Base-by-base conservation (phyloP, 495 filamentous ascomycete genomes). In the Podospora pseudoanserina region DNA sequence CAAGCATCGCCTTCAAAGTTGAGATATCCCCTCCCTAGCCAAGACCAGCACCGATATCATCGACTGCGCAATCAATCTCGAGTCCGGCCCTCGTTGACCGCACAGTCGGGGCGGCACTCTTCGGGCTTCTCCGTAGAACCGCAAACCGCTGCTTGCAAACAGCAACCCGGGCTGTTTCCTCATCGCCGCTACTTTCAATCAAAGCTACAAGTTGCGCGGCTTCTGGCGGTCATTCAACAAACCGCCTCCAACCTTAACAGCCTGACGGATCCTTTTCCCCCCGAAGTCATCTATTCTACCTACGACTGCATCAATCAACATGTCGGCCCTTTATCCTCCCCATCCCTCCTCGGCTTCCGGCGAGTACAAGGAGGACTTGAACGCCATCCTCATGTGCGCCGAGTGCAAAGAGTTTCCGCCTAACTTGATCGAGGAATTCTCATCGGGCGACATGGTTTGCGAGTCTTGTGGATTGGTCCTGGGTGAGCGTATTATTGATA, bases 371-470 rank as follows among this genome's bases (percentile, higher is more conserved):
- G 77, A 84, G 69, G 95, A 98, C 72, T 86, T 98, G 55, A 96
- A 92, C 77, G 87, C 91, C 73, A 87, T 86, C 61, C 76, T 97
- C 67, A 87, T 92, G 53, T 99, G 95, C 78, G 86, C 84, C 1
- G 95, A 99, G 74, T 99, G 95, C 83, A 90, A 90, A 73, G 95
- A 97, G 73, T 79, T 87, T 27, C 95, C 95, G 20, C 94, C 95
- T 0, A 92, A 97, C 69, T 84, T 98, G n/a, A 82, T 91, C 64
- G 95, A 97, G 76, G 95, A 97, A 74, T 94, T 92, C 73, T 90
- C 93, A 4, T 90, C 88, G 15, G 95, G 96, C 60, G 94, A 98
- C 78, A 91, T 93, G 73, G 92, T 98, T 61, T 99, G 95, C 77
- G 90, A 83, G 18, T 92, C 90, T 23, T 99, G 95, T 72, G 95